Evolutionary conservation across 2,329 filamentous ascomycete genomes (phyloP), one percentile per base, ranked within the genome.

Genomic region (Fusarium nodosum): DNA sequence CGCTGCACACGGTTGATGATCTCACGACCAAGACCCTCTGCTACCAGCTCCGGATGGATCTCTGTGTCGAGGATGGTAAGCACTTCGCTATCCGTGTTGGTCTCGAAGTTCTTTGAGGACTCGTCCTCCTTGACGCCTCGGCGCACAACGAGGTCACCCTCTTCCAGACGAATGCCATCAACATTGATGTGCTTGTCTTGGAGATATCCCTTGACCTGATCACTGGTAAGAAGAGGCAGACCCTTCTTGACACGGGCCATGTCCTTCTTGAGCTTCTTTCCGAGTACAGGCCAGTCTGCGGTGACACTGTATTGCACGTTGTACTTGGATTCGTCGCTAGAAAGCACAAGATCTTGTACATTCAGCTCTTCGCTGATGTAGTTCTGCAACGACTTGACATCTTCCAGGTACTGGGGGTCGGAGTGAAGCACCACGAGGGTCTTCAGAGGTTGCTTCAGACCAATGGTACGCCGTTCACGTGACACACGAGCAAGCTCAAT

Each of bases 251-350:
- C 94, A 77, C 91, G 93, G 70, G 90, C 89, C 70, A 94, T 93
- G 75, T 97, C 94, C 82, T 97, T 97, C 86, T 97, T 97, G 73
- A 98, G 87, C 83, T 98, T 98, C 87, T 97, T 97, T 70, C 96
- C 96, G 18, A 99, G 86, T 3, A 93, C 91, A 16, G 96, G 94
- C 91, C 96, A 97, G 80, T 99, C 96, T 10, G 94, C 94, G 39
- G 88, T 89, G 18, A 95, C 93, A 66, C 92, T 93, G 82, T 97
- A 97, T 77, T 96, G 91, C 46, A 99, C 94, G 56, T 94, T 93
- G 83, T 97, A 97, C 78, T 91, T 93, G 57, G 89, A 91, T 81
- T 98, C 96, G 69, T 98, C 94, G 10, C 88, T 90, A 4, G 93
- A 93, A 55, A 97, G 85, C 13, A 97, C 84, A 30, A 98, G 84